phyloP scores from a whole-genome alignment of 768 basidiomycete genomes.

The Phanerochaete sordida region DNA sequence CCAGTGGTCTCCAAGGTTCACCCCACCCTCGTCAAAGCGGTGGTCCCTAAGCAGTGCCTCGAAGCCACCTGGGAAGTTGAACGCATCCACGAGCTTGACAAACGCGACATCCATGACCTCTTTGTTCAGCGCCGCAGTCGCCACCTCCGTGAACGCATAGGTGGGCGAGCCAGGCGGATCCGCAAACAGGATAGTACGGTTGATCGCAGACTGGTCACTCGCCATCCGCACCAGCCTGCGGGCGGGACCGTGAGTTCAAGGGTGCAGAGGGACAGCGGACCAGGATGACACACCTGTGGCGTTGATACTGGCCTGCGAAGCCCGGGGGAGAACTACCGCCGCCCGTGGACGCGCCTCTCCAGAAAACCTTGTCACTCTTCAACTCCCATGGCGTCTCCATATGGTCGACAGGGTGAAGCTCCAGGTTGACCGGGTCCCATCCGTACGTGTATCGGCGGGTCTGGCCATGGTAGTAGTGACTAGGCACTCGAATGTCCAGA shows the following conservation, averaged over 20 bases:
- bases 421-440: slow-evolving; percentile 76
- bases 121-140: slow-evolving; percentile 58
- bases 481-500: slow-evolving; percentile 89
- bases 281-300: slow-evolving; percentile 59
- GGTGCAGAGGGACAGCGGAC: not conserved
- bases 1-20: slow-evolving; percentile 86
- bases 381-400: slow-evolving; percentile 88
- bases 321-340: slow-evolving; percentile 87
- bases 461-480: slow-evolving; percentile 92
- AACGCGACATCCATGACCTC: slow-evolving; percentile 89
- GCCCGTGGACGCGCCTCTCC: slow-evolving; percentile 95
- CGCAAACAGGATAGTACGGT: slow-evolving; percentile 66
- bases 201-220: slow-evolving; percentile 47
- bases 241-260: slow-evolving; percentile 6
- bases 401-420: slow-evolving; percentile 72
- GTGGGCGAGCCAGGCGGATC: slow-evolving; percentile 55
- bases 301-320: slow-evolving; percentile 78
- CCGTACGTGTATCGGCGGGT: slow-evolving; percentile 85
- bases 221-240: slow-evolving; percentile 81
- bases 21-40: slow-evolving; percentile 69
- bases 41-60: slow-evolving; percentile 58
- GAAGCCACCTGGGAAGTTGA: slow-evolving; percentile 74
- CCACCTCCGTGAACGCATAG: slow-evolving; percentile 60
- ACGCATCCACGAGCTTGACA: slow-evolving; percentile 67
- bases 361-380: slow-evolving; percentile 86